Base-by-base conservation (phyloP, 2,329 filamentous ascomycete genomes). In the Cladosporium sp. region DNA sequence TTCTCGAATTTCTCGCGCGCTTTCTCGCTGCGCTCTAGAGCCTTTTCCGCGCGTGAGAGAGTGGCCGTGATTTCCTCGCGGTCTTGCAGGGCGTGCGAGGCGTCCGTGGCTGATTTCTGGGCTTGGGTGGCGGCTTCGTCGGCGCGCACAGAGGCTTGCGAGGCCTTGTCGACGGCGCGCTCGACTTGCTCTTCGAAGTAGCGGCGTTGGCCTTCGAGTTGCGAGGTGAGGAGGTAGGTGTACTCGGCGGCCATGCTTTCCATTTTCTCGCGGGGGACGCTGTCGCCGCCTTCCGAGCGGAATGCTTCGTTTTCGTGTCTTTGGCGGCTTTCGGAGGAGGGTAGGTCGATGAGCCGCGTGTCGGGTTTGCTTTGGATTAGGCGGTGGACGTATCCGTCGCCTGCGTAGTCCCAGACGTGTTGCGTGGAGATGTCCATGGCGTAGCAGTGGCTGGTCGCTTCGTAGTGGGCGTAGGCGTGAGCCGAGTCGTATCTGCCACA, bases 371-470 rank as follows among this genome's bases (percentile, higher is more conserved):
- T 89, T 57, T 95, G 86, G 50, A 98, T 95, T 45, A 97, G 81
- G 8, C 93, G 85, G 69, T 98, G 93, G 42, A 97, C 93, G 77
- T 95, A 98, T 63, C 86, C 87, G 64, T 98, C 93, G 4, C 88
- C 90, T 0, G 88, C 88, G 57, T 98, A 98, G 69, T 98, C 93
- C 93, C 93, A 98, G 1, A 98, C 91, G 60, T 95, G 86, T 67
- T 98, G 92, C 0, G 90, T 95, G 54, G 86, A 83, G 32, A 97
- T 81, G 66, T 98, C 93, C 66, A 98, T 86, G 20, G 90, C 86
- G 65, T 95, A 98, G 55, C 86, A 87, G 68, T 98, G 93, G 3
- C 83, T 82, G 3, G 88, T 94, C 49, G 88, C 80, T 69, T 94
- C 90, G 81, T 89, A 96, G 69, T 96, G 91, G 11, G 88, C 85